Evolutionary conservation across 2,329 filamentous ascomycete species (phyloP), one percentile per base, ranked within the genome.

Genomic region (Clarireedia homoeocarpa): DNA sequence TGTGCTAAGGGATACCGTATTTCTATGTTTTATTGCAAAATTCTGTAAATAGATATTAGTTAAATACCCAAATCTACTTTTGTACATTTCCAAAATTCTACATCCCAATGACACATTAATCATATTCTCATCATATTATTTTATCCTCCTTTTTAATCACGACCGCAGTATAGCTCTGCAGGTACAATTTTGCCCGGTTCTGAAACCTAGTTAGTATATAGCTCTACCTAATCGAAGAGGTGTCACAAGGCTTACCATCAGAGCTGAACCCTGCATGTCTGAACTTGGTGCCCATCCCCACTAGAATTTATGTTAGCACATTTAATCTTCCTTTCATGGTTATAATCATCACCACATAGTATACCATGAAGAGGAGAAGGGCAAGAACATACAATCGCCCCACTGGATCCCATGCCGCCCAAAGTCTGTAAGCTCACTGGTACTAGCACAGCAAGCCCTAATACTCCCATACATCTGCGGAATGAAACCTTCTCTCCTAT

Each of bases 381-480:
- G 26, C 7, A 30, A 40, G 15, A 42, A 55, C 59, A 39, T 49
- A 61, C 59, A 51, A 59, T 63, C 59, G 24, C 60, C 61, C 62
- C 59, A 63, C 6, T 52, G 27, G 40, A 63, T 59, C 1, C 61
- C 61, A 3, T 51, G 30, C 1, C 39, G 7, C 15, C 48, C 55
- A 38, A 62, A 63, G 42, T 60, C 56, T 4, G 45, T 55, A 24
- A 63, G 58, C 20, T 63, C 58, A 9, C 54, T 55, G 3, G 61
- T 63, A 15, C 54, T 59, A 4, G 59, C 61, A 55, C 61, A 62
- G n/a, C 54, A 58, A 14, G 61, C 38, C 24, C 62, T 55, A 10
- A 62, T 63, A 9, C 59, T 61, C 0, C 61, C 62, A 50, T 56
- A 63, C 61, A 63, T 63, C 23, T 63, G 59, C 1, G 61, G 62